A percentile compares a stretch with the other conserved stretches of the same genome.
Conservation (phyloP, 257 asterid genomes). For the Rubia yunnanensis region DNA sequence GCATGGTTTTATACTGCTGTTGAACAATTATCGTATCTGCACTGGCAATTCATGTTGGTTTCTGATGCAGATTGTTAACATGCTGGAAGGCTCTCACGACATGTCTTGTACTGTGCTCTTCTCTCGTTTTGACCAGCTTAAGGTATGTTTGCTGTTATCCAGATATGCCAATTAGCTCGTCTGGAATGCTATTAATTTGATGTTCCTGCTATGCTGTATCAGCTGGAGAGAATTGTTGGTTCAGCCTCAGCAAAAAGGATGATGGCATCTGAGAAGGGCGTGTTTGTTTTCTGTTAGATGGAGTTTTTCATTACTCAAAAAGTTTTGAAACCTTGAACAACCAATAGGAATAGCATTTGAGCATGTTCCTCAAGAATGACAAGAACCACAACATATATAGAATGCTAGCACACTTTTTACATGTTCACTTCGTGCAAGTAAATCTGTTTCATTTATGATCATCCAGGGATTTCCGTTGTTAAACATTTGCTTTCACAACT, state of each 20-base stretch:
- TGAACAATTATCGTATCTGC: background rate
- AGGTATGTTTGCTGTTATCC: constrained; percentile 40
- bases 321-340: background rate
- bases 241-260: constrained; percentile 72
- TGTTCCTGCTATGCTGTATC: constrained; percentile 28
- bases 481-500: too few relatives aligned
- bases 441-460: too few relatives aligned
- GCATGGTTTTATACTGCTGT: background rate
- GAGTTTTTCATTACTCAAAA: background rate
- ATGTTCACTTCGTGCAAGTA: too few relatives aligned
- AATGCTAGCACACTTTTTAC: background rate
- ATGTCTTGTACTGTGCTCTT: constrained; percentile 73
- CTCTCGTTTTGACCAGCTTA: constrained; percentile 69
- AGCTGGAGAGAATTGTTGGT: constrained; percentile 93
- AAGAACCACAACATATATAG: background rate
- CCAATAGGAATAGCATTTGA: too few relatives aligned
- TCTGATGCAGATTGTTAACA: constrained; percentile 62
- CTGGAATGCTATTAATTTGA: background rate
- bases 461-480: too few relatives aligned
- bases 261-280: constrained; percentile 65
- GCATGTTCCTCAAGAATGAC: too few relatives aligned
- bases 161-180: background rate
- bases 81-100: constrained; percentile 64
- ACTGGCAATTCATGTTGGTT: background rate
- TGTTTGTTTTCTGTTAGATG: constrained; percentile 58